Base-by-base conservation (phyloP, 352 stramenopile genomes). In the Phytophthora ramorum region DNA sequence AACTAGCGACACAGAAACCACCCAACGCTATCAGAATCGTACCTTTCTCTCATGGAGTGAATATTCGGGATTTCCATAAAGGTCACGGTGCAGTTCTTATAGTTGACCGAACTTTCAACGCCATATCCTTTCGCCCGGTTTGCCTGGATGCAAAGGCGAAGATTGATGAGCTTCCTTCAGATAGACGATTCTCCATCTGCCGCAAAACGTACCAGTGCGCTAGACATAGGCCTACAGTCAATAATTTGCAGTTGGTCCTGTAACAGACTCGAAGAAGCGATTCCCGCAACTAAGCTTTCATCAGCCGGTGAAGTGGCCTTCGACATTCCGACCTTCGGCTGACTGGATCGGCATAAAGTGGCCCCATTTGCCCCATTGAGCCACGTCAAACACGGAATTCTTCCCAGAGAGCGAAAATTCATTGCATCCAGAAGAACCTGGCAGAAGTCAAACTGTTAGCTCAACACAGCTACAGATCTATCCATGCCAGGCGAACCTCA, bases 21-120 rank as follows among this genome's bases (percentile, higher is more conserved):
- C 26, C 5, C 3, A 54, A 6, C 8, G 47, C 7, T 13, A 20
- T 60, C 9, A 46, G n/a, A 83, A 73, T 75, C 76, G 55, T 90
- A 96, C 49, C 89, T 95, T 72, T 99, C 95, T 35, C 98, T 93
- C 80, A 99, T 98, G 13, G 92, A 95, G 75, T 99, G 97, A 60
- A 99, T 99, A 71, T 99, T 99, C 12, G 91, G 92, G 68, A 99
- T 99, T 59, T 98, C 98, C 88, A 98, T 98, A 83, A 99, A 99
- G 26, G 92, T 91, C n/a, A 99, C 78, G 0, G 86, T 93, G 34
- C 85, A 91, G 51, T 95, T 95, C 46, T 94, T 91, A 81, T 99
- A 99, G 76, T 98, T 96, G 38, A 97, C 95, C 0, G 89, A 93
- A 75, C 97, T 98, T 72, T 99, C 97, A 51, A 98, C 97, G 34